Evolutionary conservation across 352 stramenopile genomes (phyloP), one percentile per base, ranked within the genome.

Genomic region (Bremia lactucae): DNA sequence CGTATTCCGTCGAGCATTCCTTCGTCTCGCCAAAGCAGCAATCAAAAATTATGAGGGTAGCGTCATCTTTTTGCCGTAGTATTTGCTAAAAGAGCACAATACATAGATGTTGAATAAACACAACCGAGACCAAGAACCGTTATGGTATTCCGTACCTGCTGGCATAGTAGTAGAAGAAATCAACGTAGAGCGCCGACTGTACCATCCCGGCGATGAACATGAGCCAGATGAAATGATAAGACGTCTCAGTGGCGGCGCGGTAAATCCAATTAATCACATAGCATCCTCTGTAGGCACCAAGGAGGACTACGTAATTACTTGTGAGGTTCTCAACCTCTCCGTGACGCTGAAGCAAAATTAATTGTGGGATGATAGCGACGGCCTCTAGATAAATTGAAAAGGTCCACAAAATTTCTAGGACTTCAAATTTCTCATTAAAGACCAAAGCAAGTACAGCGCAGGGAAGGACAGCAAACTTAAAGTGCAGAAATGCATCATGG

Each of bases 181-280:
- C 96, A 18, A 96, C 91, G 75, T 99, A 99, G 24, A 99, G 78
- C 34, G 90, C 73, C 1, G 96, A 99, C 72, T 99, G 96, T 46
- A 99, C 81, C 49, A 98, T 91, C 15, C 96, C 96, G 41, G 88
- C 95, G 54, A 99, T 94, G 61, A 98, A 99, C 52, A 98, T 96
- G 37, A 99, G 85, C 76, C 86, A 98, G 65, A 98, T 97, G 65
- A 98, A 96, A 59, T 95, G 80, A 73, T 99, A 99, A 31, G 89
- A 80, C 44, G 73, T 72, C 72, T 99, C 96, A 1, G 83, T 94
- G 31, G 96, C 91, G 9, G 93, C 89, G 33, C 96, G 82, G 51
- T 98, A 98, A 51, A 99, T 95, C 96, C 96, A 99, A 72, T 99
- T 99, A 18, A 99, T 62, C 54, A 99, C 96, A 73, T 99, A 99